Conservation (phyloP, 805 yeast species). For the Candida namnaoensis region DNA sequence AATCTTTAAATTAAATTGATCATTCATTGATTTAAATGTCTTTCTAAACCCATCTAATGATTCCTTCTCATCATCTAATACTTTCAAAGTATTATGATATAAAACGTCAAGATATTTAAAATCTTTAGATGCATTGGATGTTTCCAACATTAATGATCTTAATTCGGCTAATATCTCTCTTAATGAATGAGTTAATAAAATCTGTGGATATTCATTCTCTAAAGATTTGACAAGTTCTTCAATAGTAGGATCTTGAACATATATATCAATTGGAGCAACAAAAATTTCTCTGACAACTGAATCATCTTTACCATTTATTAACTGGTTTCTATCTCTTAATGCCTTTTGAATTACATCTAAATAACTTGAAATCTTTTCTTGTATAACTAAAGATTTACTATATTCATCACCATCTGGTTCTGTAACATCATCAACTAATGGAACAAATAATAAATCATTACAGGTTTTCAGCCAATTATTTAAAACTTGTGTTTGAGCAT, state of each 20-base stretch:
- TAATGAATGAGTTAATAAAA: conserved; percentile 1
- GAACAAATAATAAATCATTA: conserved; percentile 32
- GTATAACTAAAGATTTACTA: conserved; percentile 62
- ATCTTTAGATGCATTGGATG: conserved; percentile 1
- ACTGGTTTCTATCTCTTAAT: conserved; percentile 33
- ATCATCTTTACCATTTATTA: conserved; percentile 21
- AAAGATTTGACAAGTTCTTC: conserved; percentile 18
- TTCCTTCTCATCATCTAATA: conserved; percentile 23
- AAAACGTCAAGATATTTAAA: conserved; percentile 3
- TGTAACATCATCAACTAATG: conserved; percentile 38
- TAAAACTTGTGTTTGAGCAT: conserved; percentile 40
- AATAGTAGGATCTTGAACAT: background rate
- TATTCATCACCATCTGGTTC: conserved; percentile 54
- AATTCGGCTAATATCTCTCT: conserved; percentile 8
- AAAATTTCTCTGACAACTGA: background rate
- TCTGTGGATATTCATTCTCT: conserved; percentile 5
- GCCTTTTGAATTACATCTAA: conserved; percentile 44
- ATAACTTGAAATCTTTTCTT: conserved; percentile 57
- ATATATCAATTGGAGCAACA: background rate
- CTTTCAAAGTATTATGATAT: conserved; percentile 13
- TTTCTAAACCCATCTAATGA: conserved; percentile 24
- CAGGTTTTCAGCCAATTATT: conserved; percentile 44
- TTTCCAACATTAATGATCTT: conserved; percentile 1
- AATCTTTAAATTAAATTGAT: conserved; percentile 70
- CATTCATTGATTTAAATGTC: conserved; percentile 42